phyloP scores from a whole-genome alignment of 257 asterid species.

The Eucommia ulmoides region DNA sequence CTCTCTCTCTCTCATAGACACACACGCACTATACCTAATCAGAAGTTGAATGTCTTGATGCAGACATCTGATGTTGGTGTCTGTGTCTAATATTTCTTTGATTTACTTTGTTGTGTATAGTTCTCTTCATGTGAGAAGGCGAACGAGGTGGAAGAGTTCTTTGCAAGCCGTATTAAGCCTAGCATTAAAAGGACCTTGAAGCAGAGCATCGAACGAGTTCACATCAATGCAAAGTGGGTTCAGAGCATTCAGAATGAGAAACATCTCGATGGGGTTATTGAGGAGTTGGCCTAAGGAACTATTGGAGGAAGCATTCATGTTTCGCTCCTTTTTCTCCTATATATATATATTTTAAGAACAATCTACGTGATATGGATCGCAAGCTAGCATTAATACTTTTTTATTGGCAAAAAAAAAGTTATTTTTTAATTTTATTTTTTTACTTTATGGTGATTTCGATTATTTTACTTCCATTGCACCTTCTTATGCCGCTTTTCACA shows the following conservation, averaged over 20 bases:
- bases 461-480: no score
- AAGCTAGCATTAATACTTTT: no score
- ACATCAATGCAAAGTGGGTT: slow-evolving; percentile 73
- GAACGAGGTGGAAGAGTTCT: slow-evolving; percentile 56
- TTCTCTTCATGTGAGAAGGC: slow-evolving; percentile 70
- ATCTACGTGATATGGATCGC: no score
- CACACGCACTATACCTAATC: no score
- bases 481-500: no score
- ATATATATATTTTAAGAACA: neutral
- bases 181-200: slow-evolving; percentile 75
- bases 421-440: no score
- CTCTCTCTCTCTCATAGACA: neutral
- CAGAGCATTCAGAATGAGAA: slow-evolving; percentile 64
- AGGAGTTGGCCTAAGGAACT: slow-evolving; percentile 61
- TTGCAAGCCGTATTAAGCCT: slow-evolving; percentile 62
- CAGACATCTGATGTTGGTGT: neutral
- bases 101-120: slow-evolving; percentile 18
- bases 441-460: no score
- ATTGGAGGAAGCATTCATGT: slow-evolving; percentile 9
- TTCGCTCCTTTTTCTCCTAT: neutral
- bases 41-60: no score
- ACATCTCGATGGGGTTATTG: slow-evolving; percentile 39
- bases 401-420: no score
- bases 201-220: no score
- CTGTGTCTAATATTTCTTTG: neutral